Base-by-base conservation (phyloP, 2,329 filamentous ascomycete species). In the Sphaerostilbella broomeana region DNA sequence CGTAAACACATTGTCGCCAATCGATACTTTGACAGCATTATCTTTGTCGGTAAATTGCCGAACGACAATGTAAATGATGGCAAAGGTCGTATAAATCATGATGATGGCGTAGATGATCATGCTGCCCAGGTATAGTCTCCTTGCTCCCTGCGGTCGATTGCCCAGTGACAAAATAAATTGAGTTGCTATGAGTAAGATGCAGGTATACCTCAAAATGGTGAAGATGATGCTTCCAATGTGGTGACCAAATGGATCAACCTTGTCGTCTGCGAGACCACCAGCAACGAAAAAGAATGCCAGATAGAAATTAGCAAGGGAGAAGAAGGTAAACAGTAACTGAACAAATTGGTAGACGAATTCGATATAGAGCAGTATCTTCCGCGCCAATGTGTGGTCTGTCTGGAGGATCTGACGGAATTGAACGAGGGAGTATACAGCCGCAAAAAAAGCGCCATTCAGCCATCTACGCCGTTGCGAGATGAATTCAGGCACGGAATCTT, bases 391-490 rank as follows among this genome's bases (percentile, higher is more conserved):
- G 63, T 98, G 92, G 59, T 97, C 92, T 0, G 92, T 98, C 17
- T 67, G 65, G 85, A 90, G 94, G 55, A 98, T 81, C 63, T 98
- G 94, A 51, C 77, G 81, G 62, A 90, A 95, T 64, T 98, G 92
- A 28, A 95, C 84, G 3, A 97, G 78, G 2, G 90, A 97, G 70
- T 97, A 98, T 37, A 97, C 89, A 29, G 92, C 92, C 0, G 92
- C 94, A 60, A 98, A 98, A 70, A 98, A 98, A 50, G 92, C 92
- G 57, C 92, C 92, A 60, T 98, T 98, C 46, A 98, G 80, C 92
- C 92, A 98, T 62, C 92, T 79, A 58, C 92, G 80, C 56, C 92
- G 84, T 58, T 98, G 92, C 0, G 89, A 97, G 55, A 98, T 89
- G 57, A 98, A 98, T 54, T 98, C 92, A 2, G 94, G 89, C 2